Percentiles rank a stretch among this genome's conserved stretches.
Conservation (phyloP, 305 asterid species). For the Fraxinus xanthoxyloides region DNA sequence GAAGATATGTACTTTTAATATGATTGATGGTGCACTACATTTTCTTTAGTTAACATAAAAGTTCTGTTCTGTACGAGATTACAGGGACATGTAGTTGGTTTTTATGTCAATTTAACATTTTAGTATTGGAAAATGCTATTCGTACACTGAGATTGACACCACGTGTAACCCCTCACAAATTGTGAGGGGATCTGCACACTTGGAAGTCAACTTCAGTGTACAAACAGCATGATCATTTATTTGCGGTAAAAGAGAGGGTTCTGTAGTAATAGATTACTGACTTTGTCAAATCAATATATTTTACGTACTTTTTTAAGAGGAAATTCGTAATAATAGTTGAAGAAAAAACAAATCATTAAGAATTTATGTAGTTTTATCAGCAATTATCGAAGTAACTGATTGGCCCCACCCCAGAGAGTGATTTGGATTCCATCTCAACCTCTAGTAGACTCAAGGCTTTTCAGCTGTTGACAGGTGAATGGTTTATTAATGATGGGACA, state of each 20-base stretch:
- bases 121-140: too few relatives aligned
- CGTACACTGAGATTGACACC: too few relatives aligned
- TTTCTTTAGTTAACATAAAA: too few relatives aligned
- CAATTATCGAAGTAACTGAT: neutral
- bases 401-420: constrained; percentile 17
- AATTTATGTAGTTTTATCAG: neutral
- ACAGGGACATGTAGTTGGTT: neutral
- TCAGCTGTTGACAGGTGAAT: neutral
- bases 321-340: too few relatives aligned
- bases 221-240: too few relatives aligned
- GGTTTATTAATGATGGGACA: constrained; percentile 6
- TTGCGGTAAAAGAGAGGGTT: neutral
- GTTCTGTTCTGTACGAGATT: neutral
- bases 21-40: neutral
- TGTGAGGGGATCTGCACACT: too few relatives aligned
- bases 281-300: neutral
- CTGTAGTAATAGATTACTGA: neutral
- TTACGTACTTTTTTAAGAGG: too few relatives aligned
- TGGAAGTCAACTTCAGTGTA: too few relatives aligned
- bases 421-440: constrained; percentile 19
- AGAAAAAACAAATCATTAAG: neutral
- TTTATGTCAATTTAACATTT: too few relatives aligned
- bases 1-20: too few relatives aligned
- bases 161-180: too few relatives aligned
- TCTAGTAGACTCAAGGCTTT: neutral